phyloP scores from a whole-genome alignment of 2,329 filamentous ascomycete species.

The Arthrobotrys iridis region DNA sequence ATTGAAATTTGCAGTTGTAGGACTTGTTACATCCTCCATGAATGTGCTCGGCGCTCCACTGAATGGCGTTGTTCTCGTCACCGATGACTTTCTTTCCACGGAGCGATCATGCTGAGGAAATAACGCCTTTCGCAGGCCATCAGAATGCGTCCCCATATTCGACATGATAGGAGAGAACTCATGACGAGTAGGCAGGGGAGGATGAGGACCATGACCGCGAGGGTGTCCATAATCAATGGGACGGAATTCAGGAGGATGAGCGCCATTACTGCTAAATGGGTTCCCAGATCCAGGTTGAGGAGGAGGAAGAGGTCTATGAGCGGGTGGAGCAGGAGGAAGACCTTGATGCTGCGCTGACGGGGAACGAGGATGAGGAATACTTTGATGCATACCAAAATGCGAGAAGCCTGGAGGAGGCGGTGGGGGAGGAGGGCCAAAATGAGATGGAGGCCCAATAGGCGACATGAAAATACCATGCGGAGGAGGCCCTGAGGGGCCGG shows the following conservation, averaged over 20 bases:
- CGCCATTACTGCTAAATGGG: slow-evolving; percentile 49
- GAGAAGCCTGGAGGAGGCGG: slow-evolving; percentile 10
- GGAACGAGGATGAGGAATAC: slow-evolving; percentile 34
- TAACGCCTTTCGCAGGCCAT: slow-evolving; percentile 40
- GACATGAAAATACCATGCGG: slow-evolving; percentile 42
- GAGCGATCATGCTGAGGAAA: slow-evolving; percentile 44
- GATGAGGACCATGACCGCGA: slow-evolving; percentile 39
- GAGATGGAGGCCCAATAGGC: slow-evolving; percentile 34
- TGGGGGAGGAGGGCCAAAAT: slow-evolving; percentile 20
- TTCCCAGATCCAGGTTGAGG: slow-evolving; percentile 25
- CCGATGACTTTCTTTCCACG: slow-evolving; percentile 26
- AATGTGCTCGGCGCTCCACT: slow-evolving; percentile 47
- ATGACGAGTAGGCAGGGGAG: slow-evolving; percentile 24
- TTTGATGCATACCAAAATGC: slow-evolving; percentile 42
- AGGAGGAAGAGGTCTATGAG: slow-evolving; percentile 11
- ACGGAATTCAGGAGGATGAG: slow-evolving; percentile 47
- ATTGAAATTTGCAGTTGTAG: slow-evolving; percentile 41
- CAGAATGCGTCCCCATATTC: slow-evolving; percentile 20
- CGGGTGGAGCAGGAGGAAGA: slow-evolving; percentile 29
- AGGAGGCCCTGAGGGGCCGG: slow-evolving; percentile 24
- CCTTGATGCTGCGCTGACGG: slow-evolving; percentile 16
- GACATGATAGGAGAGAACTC: slow-evolving; percentile 52
- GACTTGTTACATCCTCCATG: slow-evolving; percentile 51
- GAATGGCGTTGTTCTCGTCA: slow-evolving; percentile 41
- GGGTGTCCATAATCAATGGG: slow-evolving; percentile 47